These are phyloP conservation scores for Leishmania amazonensis DNA, from an alignment of 208 protist species.

Conservation along the genomic window DNA sequence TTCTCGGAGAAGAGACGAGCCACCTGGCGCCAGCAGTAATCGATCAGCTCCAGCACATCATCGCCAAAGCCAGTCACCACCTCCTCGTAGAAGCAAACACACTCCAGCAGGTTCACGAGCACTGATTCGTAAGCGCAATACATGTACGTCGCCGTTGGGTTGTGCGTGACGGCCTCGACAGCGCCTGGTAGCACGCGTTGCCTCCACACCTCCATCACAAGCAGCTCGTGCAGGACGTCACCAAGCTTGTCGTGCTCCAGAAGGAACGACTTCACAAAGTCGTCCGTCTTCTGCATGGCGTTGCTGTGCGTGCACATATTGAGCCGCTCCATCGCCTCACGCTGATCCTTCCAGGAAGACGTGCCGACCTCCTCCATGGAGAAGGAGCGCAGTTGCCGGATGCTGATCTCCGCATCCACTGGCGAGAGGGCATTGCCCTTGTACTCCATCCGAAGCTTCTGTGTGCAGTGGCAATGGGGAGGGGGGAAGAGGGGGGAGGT, in stretches of 20 bases:
- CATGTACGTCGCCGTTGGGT: constrained; percentile 81
- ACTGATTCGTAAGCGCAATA: constrained; percentile 85
- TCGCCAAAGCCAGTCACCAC: constrained; percentile 75
- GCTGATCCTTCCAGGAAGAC: constrained; percentile 82
- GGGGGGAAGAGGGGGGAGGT: too few species aligned
- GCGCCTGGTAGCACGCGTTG: constrained; percentile 71
- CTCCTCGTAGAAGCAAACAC: constrained; percentile 88
- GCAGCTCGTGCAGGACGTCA: constrained; percentile 79
- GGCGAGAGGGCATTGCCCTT: constrained; percentile 50
- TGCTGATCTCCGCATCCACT: constrained; percentile 68
- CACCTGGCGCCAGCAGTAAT: constrained; percentile 91
- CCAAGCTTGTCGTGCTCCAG: constrained; percentile 80
- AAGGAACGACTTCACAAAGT: constrained; percentile 85
- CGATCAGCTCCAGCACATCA: constrained; percentile 87
- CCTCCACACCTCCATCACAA: constrained; percentile 88
- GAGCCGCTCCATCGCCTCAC: constrained; percentile 74
- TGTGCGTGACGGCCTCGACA: constrained; percentile 46
- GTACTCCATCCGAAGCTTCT: constrained; percentile 63
- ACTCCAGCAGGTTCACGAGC: constrained; percentile 90
- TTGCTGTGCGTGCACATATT: constrained; percentile 94
- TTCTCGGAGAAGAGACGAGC: constrained; percentile 68
- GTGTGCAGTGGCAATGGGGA: background rate
- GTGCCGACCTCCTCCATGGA: constrained; percentile 65
- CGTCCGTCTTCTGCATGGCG: constrained; percentile 79
- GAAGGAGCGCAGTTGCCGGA: constrained; percentile 72